Evolutionary conservation across 140 eudicot genomes (phyloP).

Genomic region (Senecio squalidus): DNA sequence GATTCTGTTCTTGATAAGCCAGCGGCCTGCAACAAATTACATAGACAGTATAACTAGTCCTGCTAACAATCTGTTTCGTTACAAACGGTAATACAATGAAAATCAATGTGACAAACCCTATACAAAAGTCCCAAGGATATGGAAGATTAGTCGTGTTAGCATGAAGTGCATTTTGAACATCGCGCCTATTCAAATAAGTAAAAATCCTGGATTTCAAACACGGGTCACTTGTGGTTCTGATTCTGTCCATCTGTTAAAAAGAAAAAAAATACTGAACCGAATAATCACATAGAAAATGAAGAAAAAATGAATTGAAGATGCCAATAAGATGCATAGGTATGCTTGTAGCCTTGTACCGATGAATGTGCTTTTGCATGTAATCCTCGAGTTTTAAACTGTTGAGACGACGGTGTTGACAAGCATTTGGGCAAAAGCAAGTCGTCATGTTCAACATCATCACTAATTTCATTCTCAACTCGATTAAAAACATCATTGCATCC

Average conservation of each 20-base stretch:
- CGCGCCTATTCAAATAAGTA: slow-evolving; percentile 31
- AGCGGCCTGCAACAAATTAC: slow-evolving; percentile 26
- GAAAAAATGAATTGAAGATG: too few species aligned
- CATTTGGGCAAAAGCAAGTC: slow-evolving; percentile 34
- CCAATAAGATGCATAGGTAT: too few species aligned
- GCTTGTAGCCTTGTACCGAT: slow-evolving; percentile 21
- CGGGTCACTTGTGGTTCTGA: slow-evolving; percentile 24
- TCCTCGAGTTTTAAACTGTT: slow-evolving; percentile 34
- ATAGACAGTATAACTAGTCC: background rate
- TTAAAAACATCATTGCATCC: slow-evolving; percentile 38
- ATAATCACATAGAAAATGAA: too few species aligned
- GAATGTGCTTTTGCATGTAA: slow-evolving; percentile 32
- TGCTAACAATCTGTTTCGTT: background rate
- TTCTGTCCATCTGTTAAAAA: slow-evolving; percentile 28
- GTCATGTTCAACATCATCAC: slow-evolving; percentile 22
- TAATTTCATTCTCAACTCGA: slow-evolving; percentile 26
- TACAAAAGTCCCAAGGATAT: slow-evolving; percentile 31
- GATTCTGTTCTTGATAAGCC: slow-evolving; percentile 36
- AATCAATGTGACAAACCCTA: slow-evolving; percentile 17
- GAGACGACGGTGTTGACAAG: slow-evolving; percentile 24
- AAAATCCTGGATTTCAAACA: slow-evolving; percentile 24
- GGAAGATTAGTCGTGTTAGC: slow-evolving; percentile 46
- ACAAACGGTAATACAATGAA: background rate
- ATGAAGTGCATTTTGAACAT: slow-evolving; percentile 37
- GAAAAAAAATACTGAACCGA: too few species aligned